Evolutionary conservation across 2,329 filamentous ascomycete species (phyloP).

Genomic region (Phialophora expanda): DNA sequence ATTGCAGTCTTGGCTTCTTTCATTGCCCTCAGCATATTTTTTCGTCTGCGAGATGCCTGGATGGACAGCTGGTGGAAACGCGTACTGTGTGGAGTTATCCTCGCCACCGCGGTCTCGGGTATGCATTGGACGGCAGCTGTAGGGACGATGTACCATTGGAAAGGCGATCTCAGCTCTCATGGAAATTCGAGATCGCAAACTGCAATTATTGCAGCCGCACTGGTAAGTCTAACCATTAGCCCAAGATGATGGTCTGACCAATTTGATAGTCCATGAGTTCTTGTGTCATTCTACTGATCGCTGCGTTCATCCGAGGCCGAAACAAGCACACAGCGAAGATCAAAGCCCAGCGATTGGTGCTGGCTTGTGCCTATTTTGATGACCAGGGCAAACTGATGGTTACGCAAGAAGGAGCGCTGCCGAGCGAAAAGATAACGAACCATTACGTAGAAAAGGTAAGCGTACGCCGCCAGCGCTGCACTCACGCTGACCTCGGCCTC

Average conservation of each 20-base stretch:
- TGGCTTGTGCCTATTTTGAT: constrained; percentile 54
- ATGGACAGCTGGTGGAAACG: constrained; percentile 80
- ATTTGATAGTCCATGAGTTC: constrained; percentile 63
- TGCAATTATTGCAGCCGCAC: constrained; percentile 72
- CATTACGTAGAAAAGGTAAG: constrained; percentile 70
- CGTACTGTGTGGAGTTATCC: constrained; percentile 66
- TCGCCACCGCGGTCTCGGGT: constrained; percentile 76
- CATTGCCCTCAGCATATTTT: constrained; percentile 74
- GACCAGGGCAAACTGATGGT: constrained; percentile 53
- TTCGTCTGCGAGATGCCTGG: constrained; percentile 76
- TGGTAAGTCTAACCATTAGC: constrained; percentile 57
- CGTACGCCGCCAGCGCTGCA: not conserved
- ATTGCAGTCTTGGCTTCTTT: constrained; percentile 76
- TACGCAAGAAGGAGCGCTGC: constrained; percentile 51
- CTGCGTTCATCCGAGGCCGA: constrained; percentile 61
- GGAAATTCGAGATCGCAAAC: constrained; percentile 61
- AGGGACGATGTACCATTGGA: constrained; percentile 70
- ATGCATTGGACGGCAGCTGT: constrained; percentile 86
- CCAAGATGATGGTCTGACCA: constrained; percentile 32
- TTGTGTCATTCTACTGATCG: constrained; percentile 63
- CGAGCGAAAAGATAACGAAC: constrained; percentile 73
- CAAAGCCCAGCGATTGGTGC: constrained; percentile 66
- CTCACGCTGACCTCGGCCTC: constrained; percentile 33
- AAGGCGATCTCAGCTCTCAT: constrained; percentile 48
- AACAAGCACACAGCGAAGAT: constrained; percentile 60